phyloP scores from a whole-genome alignment of 331 rosid species.

The Spiraea crenata region DNA sequence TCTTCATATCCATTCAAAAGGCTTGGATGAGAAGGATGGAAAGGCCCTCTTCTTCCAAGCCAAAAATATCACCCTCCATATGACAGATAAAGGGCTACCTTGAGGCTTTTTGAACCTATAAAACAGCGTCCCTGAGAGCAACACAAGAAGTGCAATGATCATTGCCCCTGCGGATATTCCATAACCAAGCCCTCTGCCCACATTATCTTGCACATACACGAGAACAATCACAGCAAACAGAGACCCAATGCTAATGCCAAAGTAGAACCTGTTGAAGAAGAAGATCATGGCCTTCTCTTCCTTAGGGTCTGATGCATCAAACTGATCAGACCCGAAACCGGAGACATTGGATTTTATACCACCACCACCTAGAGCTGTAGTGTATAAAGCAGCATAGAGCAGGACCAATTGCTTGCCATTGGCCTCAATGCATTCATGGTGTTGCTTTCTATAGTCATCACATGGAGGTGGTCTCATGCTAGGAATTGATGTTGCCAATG shows the following conservation, averaged over 20 bases:
- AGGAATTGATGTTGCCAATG: slow-evolving; percentile 68
- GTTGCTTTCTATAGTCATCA: slow-evolving; percentile 41
- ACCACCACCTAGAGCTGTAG: slow-evolving; percentile 80
- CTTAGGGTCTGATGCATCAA: slow-evolving; percentile 61
- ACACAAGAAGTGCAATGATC: slow-evolving; percentile 49
- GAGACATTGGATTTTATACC: slow-evolving; percentile 94
- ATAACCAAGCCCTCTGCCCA: slow-evolving; percentile 87
- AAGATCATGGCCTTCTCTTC: slow-evolving; percentile 85
- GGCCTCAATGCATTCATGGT: slow-evolving; percentile 62
- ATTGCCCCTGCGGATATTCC: slow-evolving; percentile 82
- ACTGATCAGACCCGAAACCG: slow-evolving; percentile 90
- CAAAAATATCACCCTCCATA: slow-evolving; percentile 77
- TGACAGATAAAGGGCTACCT: slow-evolving; percentile 82
- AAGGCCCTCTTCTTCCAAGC: slow-evolving; percentile 82
- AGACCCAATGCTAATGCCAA: slow-evolving; percentile 74
- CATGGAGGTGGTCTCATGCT: slow-evolving; percentile 80
- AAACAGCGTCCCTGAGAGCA: slow-evolving; percentile 61
- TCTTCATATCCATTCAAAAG: slow-evolving; percentile 59
- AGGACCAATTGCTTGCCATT: slow-evolving; percentile 56
- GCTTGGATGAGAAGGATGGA: slow-evolving; percentile 56
- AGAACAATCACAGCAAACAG: slow-evolving; percentile 74
- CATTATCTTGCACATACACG: slow-evolving; percentile 81
- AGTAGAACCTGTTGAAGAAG: slow-evolving; percentile 95
- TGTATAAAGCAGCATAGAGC: slow-evolving; percentile 71
- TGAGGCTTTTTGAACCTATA: slow-evolving; percentile 69